A percentile compares a stretch with the other conserved stretches of the same genome.
Evolutionary conservation across 164 flowering plant genomes (phyloP).

Genomic region (Berberis vulgaris): DNA sequence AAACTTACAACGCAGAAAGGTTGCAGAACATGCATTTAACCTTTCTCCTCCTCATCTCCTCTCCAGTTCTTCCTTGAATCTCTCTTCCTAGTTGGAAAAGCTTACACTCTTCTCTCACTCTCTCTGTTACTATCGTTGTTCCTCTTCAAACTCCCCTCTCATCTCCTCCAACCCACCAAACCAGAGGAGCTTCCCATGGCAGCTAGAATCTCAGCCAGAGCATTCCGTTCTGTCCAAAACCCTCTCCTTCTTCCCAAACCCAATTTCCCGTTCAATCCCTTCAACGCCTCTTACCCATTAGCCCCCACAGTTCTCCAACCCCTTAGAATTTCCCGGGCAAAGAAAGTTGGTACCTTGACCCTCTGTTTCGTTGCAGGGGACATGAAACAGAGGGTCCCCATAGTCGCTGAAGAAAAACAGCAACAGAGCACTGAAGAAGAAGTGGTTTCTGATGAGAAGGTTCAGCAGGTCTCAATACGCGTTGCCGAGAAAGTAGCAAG

Average conservation of each 20-base stretch:
- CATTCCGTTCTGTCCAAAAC: conserved; percentile 14
- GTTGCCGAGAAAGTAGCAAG: no score
- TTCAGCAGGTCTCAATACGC: no score
- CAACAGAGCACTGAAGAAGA: neutral
- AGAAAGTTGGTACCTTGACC: conserved; percentile 16
- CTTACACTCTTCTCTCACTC: neutral
- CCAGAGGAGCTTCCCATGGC: conserved; percentile 29
- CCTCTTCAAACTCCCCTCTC: neutral
- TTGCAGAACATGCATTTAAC: no score
- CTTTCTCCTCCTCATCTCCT: no score
- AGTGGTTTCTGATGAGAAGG: no score
- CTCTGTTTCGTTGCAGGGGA: conserved; percentile 32
- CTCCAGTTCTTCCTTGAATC: no score
- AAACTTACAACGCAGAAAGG: no score
- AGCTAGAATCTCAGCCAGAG: conserved; percentile 28
- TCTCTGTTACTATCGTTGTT: neutral
- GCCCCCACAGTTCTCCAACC: neutral
- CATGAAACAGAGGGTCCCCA: no score
- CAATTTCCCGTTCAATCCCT: conserved; percentile 4
- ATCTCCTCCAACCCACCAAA: neutral
- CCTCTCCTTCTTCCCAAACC: conserved; percentile 18
- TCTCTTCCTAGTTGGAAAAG: no score
- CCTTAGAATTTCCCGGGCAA: neutral
- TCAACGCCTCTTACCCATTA: neutral
- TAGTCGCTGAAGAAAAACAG: neutral